These are phyloP conservation scores for Misopates orontium DNA, from an alignment of 257 asterid species.

Conservation along the genomic window DNA sequence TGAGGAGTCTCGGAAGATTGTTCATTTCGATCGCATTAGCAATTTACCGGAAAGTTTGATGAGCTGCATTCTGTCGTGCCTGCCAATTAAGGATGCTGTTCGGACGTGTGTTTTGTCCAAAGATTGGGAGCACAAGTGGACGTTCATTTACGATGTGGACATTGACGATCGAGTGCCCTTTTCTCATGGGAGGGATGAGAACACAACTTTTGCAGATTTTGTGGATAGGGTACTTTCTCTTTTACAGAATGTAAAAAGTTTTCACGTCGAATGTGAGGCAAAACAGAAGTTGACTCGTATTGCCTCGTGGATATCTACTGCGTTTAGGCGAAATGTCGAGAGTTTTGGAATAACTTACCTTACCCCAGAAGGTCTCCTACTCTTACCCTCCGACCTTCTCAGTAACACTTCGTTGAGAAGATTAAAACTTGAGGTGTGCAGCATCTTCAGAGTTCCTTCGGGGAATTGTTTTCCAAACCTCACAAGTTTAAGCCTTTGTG, in stretches of 20 bases:
- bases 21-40: not conserved
- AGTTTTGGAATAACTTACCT: not conserved
- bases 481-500: not conserved
- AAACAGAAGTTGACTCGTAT: not conserved
- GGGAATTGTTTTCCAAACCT: constrained; percentile 7
- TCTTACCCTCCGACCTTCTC: not conserved
- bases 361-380: no score
- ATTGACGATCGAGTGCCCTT: not conserved
- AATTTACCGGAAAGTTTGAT: not conserved
- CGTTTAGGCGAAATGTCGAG: constrained; percentile 4
- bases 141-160: constrained; percentile 4
- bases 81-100: constrained; percentile 5
- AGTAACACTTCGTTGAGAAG: constrained; percentile 3
- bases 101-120: constrained; percentile 14
- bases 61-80: not conserved
- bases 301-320: not conserved
- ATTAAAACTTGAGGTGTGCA: not conserved
- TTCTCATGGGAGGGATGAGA: not conserved
- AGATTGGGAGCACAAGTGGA: constrained; percentile 17
- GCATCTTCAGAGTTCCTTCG: not conserved
- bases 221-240: constrained; percentile 8
- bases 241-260: not conserved
- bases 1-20: not conserved
- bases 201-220: not conserved
- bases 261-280: not conserved